Evolutionary conservation across 2,329 filamentous ascomycete genomes (phyloP).

Genomic region (Xylaria sp.): DNA sequence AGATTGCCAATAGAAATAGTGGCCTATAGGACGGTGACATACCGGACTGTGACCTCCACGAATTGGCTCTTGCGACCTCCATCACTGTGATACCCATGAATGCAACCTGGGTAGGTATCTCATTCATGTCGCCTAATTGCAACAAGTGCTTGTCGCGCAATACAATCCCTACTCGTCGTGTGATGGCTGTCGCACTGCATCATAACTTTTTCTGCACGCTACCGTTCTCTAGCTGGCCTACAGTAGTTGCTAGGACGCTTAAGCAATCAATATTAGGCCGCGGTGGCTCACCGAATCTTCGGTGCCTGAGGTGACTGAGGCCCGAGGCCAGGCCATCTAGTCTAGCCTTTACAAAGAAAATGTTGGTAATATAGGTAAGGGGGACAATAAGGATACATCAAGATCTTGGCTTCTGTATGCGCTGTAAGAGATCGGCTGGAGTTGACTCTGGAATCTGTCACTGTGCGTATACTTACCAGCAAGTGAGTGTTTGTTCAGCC

Average conservation of each 20-base stretch:
- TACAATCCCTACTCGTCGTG: constrained; percentile 11
- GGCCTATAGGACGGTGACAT: constrained; percentile 12
- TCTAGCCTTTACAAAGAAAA: constrained; percentile 3
- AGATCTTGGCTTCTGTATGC: constrained; percentile 28
- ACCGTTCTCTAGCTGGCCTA: constrained; percentile 7
- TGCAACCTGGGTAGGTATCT: constrained; percentile 13
- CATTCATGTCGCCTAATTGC: constrained; percentile 8
- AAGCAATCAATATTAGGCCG: constrained; percentile 8
- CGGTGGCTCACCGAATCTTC: constrained; percentile 23
- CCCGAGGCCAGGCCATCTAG: constrained; percentile 1
- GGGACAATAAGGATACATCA: constrained; percentile 12
- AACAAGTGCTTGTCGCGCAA: constrained; percentile 10
- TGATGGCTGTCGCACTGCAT: constrained; percentile 23
- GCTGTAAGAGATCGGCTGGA: constrained; percentile 20
- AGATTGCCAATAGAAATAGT: constrained; percentile 3
- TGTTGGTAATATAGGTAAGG: constrained; percentile 13
- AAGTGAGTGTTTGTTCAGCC: constrained; percentile 3
- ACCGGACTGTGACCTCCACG: constrained; percentile 12
- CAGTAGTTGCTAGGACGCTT: constrained; percentile 1
- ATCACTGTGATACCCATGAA: constrained; percentile 10
- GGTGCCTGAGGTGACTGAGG: constrained; percentile 6
- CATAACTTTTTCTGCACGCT: constrained; percentile 22
- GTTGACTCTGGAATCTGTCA: constrained; percentile 15
- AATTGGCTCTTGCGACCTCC: constrained; percentile 1
- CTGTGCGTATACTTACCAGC: neutral